Evolutionary conservation across 352 stramenopile species (phyloP).

Genomic region (Globisporangium polare): DNA sequence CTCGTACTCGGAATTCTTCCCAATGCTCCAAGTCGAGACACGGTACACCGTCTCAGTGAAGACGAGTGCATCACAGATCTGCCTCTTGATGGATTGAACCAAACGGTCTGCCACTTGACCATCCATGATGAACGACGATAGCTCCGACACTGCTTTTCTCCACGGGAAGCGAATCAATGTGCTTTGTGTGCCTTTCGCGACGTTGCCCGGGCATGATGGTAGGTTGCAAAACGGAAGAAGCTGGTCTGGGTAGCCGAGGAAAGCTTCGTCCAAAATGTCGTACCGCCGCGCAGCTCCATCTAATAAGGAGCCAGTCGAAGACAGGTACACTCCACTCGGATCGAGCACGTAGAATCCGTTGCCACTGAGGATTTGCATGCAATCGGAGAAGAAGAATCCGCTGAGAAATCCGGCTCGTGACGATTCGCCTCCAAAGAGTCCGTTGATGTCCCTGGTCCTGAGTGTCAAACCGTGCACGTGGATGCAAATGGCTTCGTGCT

Average conservation of each 20-base stretch:
- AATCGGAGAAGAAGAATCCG: slow-evolving; percentile 67
- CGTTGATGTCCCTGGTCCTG: slow-evolving; percentile 46
- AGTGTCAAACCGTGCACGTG: slow-evolving; percentile 63
- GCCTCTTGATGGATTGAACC: slow-evolving; percentile 35
- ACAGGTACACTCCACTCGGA: slow-evolving; percentile 46
- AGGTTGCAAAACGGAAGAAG: slow-evolving; percentile 67
- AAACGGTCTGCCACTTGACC: slow-evolving; percentile 26
- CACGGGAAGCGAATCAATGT: slow-evolving; percentile 73
- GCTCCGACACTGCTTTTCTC: slow-evolving; percentile 37
- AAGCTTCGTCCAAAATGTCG: slow-evolving; percentile 55
- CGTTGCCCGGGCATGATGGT: slow-evolving; percentile 54
- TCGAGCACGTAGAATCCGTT: slow-evolving; percentile 78
- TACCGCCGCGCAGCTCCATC: slow-evolving; percentile 44
- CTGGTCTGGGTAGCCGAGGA: slow-evolving; percentile 68
- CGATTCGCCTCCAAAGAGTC: slow-evolving; percentile 43
- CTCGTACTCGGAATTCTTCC: slow-evolving; percentile 58
- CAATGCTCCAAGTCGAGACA: slow-evolving; percentile 63
- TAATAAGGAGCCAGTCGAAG: slow-evolving; percentile 5
- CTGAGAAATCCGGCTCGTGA: slow-evolving; percentile 50
- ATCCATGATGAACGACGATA: slow-evolving; percentile 37
- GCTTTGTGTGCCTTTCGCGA: slow-evolving; percentile 39
- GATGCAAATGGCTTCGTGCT: slow-evolving; percentile 66
- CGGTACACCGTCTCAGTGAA: slow-evolving; percentile 67
- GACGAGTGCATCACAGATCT: slow-evolving; percentile 53
- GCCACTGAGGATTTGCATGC: slow-evolving; percentile 74